Conservation (phyloP, 225 moss, liverwort and hornwort genomes). For the Asterella californica region DNA sequence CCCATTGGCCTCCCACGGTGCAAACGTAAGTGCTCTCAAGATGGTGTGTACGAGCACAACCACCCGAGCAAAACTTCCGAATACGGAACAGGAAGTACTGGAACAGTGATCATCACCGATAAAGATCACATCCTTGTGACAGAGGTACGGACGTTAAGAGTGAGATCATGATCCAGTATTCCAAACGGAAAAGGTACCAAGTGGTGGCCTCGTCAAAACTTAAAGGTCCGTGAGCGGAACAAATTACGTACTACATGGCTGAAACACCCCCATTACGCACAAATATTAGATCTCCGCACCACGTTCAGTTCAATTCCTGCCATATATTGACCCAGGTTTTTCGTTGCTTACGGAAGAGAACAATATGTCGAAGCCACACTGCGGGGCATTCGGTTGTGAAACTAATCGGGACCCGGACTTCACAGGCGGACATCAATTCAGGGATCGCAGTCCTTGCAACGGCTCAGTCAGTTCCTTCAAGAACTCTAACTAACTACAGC, state of each 20-base stretch:
- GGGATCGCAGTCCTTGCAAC: background rate
- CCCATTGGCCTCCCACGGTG: background rate
- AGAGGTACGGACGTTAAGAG: conserved; percentile 11
- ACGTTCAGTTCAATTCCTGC: background rate
- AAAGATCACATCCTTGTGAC: conserved; percentile 6
- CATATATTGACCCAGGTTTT: background rate
- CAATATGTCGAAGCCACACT: background rate
- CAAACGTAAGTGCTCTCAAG: background rate
- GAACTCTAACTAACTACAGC: background rate
- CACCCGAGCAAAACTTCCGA: background rate
- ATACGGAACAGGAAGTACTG: background rate
- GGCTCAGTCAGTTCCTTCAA: background rate
- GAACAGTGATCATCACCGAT: background rate
- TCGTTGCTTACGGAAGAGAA: background rate
- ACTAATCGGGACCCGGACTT: background rate
- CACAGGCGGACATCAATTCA: background rate
- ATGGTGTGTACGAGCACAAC: background rate
- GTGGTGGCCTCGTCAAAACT: background rate
- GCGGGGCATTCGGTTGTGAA: background rate
- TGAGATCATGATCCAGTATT: conserved; percentile 6
- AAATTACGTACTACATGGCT: background rate
- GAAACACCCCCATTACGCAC: background rate
- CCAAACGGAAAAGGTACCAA: background rate
- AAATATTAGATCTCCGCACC: background rate
- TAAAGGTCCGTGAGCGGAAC: background rate